Percentiles rank a stretch among this genome's conserved stretches.
phyloP scores from a whole-genome alignment of 73 alveolate genomes.

The Paramecium tetraurelia region DNA sequence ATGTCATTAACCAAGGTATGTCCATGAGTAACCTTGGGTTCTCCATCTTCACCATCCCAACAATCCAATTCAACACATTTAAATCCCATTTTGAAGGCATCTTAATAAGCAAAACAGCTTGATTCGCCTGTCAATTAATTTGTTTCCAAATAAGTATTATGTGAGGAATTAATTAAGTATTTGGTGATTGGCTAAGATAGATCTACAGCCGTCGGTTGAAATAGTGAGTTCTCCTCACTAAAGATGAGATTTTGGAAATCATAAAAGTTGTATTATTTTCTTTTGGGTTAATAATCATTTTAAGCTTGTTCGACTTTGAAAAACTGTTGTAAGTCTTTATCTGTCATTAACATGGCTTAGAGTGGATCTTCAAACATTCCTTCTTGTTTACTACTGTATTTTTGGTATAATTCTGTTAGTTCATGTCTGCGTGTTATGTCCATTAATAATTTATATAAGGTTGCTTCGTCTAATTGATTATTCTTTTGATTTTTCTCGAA shows the following conservation, averaged over 20 bases:
- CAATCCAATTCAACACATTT: slow-evolving; percentile 95
- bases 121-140: slow-evolving; percentile 92
- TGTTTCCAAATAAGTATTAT: slow-evolving; percentile 92
- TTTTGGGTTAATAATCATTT: background rate
- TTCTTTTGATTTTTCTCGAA: background rate
- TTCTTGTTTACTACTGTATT: slow-evolving; percentile 38
- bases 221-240: background rate
- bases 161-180: slow-evolving; percentile 88
- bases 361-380: slow-evolving; percentile 7
- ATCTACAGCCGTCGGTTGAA: slow-evolving; percentile 1
- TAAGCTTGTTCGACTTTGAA: background rate
- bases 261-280: background rate
- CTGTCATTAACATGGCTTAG: slow-evolving; percentile 61
- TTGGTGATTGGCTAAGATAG: slow-evolving; percentile 84
- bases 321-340: slow-evolving; percentile 58
- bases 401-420: background rate
- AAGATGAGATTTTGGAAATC: background rate
- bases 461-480: background rate
- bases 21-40: slow-evolving; percentile 96
- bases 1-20: slow-evolving; percentile 83
- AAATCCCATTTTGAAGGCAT: slow-evolving; percentile 86
- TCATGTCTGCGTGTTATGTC: slow-evolving; percentile 37
- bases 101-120: slow-evolving; percentile 80
- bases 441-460: slow-evolving; percentile 15
- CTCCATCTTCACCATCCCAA: slow-evolving; percentile 87